A percentile compares a stretch with the other conserved stretches of the same genome.
These are phyloP conservation scores for Acmispon strigosus DNA, from an alignment of 306 rosid genomes.

Conservation along the genomic window DNA sequence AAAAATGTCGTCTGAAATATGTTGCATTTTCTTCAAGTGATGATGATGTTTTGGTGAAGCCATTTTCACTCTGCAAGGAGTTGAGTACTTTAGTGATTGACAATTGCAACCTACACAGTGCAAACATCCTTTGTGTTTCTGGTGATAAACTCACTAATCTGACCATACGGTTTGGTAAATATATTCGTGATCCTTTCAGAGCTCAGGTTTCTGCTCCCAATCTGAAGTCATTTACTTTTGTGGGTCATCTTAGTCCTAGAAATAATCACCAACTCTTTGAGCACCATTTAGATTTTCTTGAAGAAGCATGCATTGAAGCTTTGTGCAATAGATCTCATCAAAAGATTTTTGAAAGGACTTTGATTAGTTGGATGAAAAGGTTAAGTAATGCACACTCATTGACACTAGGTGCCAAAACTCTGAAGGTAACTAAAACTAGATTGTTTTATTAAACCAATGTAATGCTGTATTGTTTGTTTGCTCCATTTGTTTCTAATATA, in stretches of 20 bases:
- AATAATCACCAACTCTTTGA: not conserved
- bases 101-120: not conserved
- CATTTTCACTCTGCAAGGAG: not conserved
- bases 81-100: not conserved
- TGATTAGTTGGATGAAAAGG: not conserved
- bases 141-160: not conserved
- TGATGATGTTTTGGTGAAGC: not conserved
- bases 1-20: not conserved
- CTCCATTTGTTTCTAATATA: not conserved
- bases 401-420: not conserved
- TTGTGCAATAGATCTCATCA: not conserved
- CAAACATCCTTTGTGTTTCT: not conserved
- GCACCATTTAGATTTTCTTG: not conserved
- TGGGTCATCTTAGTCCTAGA: not conserved
- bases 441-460: not conserved
- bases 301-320: not conserved
- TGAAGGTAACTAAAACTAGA: not conserved
- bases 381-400: not conserved
- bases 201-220: not conserved
- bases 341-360: too few relatives aligned
- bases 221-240: not conserved
- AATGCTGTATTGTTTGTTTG: not conserved
- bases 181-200: not conserved
- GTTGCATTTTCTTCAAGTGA: not conserved
- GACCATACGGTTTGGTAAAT: not conserved